phyloP scores from a whole-genome alignment of 495 filamentous ascomycete species.

The Aspergillus ostianus region DNA sequence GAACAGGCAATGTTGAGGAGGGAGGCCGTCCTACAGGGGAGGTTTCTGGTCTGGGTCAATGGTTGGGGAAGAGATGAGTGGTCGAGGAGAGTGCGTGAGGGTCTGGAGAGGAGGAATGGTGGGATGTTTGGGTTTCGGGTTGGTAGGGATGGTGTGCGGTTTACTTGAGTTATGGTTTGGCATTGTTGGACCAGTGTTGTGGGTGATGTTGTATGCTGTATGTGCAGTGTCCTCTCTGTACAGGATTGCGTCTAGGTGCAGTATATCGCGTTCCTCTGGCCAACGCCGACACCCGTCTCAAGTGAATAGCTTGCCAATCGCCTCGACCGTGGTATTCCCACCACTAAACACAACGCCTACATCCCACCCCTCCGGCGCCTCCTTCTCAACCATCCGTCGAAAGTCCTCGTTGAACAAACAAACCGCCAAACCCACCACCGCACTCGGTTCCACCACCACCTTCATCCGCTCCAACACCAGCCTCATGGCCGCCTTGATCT shows the following conservation, averaged over 20 bases:
- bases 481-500: conserved; percentile 75
- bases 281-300: conserved; percentile 10
- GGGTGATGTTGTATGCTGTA: not conserved
- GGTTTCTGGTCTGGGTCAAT: conserved; percentile 47
- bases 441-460: conserved; percentile 86
- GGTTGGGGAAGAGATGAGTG: conserved; percentile 45
- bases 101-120: conserved; percentile 25
- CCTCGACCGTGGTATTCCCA: conserved; percentile 86
- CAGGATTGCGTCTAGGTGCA: not conserved
- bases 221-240: no score
- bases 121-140: conserved; percentile 31
- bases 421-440: conserved; percentile 80
- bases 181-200: no score
- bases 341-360: conserved; percentile 84
- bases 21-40: conserved; percentile 36
- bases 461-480: conserved; percentile 89
- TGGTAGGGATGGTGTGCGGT: conserved; percentile 9
- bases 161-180: conserved; percentile 1
- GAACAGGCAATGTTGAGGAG: conserved; percentile 48
- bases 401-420: conserved; percentile 86
- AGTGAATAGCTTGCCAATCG: conserved; percentile 49
- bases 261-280: conserved; percentile 6
- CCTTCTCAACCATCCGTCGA: conserved; percentile 61
- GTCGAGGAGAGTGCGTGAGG: conserved; percentile 36
- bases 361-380: conserved; percentile 80